Conservation (phyloP, 805 yeast species). For the Myxozyma monticola region DNA sequence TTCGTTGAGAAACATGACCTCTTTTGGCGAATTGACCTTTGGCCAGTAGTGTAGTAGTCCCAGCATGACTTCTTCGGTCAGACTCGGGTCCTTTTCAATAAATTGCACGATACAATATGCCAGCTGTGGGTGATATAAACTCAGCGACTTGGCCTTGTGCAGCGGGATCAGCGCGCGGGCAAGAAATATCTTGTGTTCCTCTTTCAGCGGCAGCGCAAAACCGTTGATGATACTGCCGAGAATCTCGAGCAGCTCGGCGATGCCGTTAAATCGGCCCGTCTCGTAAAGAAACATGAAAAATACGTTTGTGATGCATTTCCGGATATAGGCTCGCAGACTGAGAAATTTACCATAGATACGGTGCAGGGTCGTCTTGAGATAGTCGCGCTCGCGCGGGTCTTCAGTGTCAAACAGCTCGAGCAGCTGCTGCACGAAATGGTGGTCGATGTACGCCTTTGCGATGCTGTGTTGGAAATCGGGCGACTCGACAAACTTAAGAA, state of each 20-base stretch:
- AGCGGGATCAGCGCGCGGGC: conserved; percentile 84
- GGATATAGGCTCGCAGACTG: conserved; percentile 82
- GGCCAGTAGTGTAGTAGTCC: conserved; percentile 96
- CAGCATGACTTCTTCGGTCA: conserved; percentile 96
- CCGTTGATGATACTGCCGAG: conserved; percentile 96
- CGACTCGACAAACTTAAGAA: conserved; percentile 86
- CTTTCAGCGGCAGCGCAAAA: conserved; percentile 94
- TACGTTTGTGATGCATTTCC: conserved; percentile 88
- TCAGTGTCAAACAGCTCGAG: conserved; percentile 93
- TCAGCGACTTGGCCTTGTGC: conserved; percentile 85
- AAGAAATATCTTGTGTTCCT: conserved; percentile 90
- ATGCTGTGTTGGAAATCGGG: conserved; percentile 91
- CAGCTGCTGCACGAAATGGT: conserved; percentile 74
- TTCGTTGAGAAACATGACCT: conserved; percentile 92
- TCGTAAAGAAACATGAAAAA: conserved; percentile 92
- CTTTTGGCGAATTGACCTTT: conserved; percentile 89
- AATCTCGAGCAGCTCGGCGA: conserved; percentile 91
- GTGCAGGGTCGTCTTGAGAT: conserved; percentile 90
- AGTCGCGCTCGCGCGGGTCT: conserved; percentile 95
- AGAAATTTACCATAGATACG: conserved; percentile 94
- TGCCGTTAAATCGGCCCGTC: conserved; percentile 93
- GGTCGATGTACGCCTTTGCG: conserved; percentile 93
- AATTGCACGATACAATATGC: conserved; percentile 97
- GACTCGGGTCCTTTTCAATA: conserved; percentile 85
- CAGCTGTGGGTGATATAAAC: conserved; percentile 92